A percentile compares a stretch with the other conserved stretches of the same genome.
Evolutionary conservation across 768 basidiomycete genomes (phyloP).

Genomic region (Paxillus rubicundulus): DNA sequence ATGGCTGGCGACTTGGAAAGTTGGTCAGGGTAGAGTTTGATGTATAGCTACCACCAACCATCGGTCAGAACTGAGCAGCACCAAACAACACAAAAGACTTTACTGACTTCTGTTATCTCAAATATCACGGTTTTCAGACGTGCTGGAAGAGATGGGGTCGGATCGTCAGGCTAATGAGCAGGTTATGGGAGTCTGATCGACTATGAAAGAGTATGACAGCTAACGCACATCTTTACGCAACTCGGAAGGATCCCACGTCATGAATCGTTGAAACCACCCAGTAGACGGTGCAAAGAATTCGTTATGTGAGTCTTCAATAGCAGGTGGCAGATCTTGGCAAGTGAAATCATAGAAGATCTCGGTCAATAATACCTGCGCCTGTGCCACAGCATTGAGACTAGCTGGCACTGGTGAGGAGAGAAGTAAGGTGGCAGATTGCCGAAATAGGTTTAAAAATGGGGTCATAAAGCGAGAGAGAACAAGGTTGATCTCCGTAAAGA

Average conservation of each 20-base stretch:
- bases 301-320: constrained; percentile 83
- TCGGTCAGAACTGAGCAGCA: not conserved
- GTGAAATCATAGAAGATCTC: constrained; percentile 94
- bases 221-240: constrained; percentile 61
- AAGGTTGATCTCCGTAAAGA: constrained; percentile 89
- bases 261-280: constrained; percentile 78
- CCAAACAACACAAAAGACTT: not conserved
- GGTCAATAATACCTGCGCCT: constrained; percentile 72
- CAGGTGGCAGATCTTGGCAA: constrained; percentile 92
- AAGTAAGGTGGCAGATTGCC: constrained; percentile 56
- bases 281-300: constrained; percentile 73
- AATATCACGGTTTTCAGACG: constrained; percentile 87
- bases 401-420: constrained; percentile 38
- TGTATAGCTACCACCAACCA: constrained; percentile 53
- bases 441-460: constrained; percentile 83
- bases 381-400: constrained; percentile 55
- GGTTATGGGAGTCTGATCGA: constrained; percentile 7
- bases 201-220: not conserved
- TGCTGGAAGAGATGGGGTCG: constrained; percentile 81
- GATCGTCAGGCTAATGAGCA: constrained; percentile 65
- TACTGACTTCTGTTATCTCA: constrained; percentile 79
- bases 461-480: constrained; percentile 80
- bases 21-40: constrained; percentile 81
- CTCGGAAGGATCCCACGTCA: constrained; percentile 74
- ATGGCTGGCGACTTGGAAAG: constrained; percentile 62